Conservation (phyloP, 441 rosid genomes). For the Theobroma grandiflorum region DNA sequence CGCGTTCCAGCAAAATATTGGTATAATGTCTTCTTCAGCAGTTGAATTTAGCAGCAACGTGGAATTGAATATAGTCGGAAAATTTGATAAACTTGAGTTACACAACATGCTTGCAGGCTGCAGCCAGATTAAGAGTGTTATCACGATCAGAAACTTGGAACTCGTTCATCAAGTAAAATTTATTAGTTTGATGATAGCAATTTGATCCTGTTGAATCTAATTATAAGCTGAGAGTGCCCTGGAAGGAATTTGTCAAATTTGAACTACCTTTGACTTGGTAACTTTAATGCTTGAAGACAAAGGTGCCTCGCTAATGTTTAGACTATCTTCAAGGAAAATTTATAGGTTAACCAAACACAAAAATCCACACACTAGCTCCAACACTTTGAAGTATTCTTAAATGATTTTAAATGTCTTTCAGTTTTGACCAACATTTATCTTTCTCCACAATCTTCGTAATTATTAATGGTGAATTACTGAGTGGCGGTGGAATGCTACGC, state of each 20-base stretch:
- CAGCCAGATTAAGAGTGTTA: background rate
- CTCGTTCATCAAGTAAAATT: too few species aligned
- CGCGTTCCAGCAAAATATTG: background rate
- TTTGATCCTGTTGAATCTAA: too few species aligned
- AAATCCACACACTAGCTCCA: background rate
- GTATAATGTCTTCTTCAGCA: background rate
- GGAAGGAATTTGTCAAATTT: background rate
- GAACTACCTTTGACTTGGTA: background rate
- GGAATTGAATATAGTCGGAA: background rate
- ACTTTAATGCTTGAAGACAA: background rate
- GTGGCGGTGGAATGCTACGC: too few species aligned
- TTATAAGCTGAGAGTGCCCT: background rate
- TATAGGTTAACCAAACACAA: background rate
- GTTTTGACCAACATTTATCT: too few species aligned
- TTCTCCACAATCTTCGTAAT: too few species aligned
- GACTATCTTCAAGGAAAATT: background rate
- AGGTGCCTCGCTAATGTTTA: too few species aligned
- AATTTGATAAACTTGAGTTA: background rate
- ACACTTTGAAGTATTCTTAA: too few species aligned
- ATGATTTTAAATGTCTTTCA: too few species aligned
- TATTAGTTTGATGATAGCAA: too few species aligned
- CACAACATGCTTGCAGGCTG: slow-evolving; percentile 7
- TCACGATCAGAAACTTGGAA: background rate
- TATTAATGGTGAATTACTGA: too few species aligned
- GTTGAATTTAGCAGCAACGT: background rate